Base-by-base conservation (phyloP, 2,329 filamentous ascomycete genomes). In the Fusarium palustre region DNA sequence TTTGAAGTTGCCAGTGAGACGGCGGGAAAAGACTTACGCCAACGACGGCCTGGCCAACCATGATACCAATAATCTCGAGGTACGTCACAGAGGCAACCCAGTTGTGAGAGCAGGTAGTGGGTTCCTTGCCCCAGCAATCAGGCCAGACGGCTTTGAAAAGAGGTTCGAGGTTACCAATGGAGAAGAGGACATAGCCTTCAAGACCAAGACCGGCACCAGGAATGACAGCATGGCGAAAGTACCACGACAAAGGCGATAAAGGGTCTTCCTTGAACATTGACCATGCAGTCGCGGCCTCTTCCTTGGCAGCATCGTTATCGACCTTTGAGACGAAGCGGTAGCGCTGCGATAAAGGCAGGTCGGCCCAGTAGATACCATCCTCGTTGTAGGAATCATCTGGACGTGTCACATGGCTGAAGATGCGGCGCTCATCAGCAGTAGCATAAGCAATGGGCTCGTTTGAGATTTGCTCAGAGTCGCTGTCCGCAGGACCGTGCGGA, bases 141-240 rank as follows among this genome's bases (percentile, higher is more conserved):
- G 89, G 87, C 86, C 95, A 98, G 8, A 89, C 88, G 34, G 88
- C 85, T 65, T 88, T 81, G 77, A 97, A 95, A 13, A 98, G 86
- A 7, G 94, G 92, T 76, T 92, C 89, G 69, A 98, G 84, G 80
- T 97, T 97, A 61, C 95, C 95, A 73, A 98, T 97, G 68, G 94
- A 97, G 85, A 98, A 98, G 22, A 98, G 87, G 42, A 97, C 94
- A 77, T 97, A 98, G 74, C 93, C 95, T 86, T 98, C 95, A 30
- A 98, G 87, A 77, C 94, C 91, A 53, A 98, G 88, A 78, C 95
- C 95, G 70, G 94, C 94, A 81, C 95, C 95, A 50, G 95, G 95
- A 61, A 98, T 89, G 55, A 97, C 91, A 81, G 94, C 95, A 78
- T 97, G 96, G 76, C 90, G 88, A 78, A 97, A 91, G 80, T 98